phyloP scores from a whole-genome alignment of 116 monocot genomes.

The Cymodocea nodosa region DNA sequence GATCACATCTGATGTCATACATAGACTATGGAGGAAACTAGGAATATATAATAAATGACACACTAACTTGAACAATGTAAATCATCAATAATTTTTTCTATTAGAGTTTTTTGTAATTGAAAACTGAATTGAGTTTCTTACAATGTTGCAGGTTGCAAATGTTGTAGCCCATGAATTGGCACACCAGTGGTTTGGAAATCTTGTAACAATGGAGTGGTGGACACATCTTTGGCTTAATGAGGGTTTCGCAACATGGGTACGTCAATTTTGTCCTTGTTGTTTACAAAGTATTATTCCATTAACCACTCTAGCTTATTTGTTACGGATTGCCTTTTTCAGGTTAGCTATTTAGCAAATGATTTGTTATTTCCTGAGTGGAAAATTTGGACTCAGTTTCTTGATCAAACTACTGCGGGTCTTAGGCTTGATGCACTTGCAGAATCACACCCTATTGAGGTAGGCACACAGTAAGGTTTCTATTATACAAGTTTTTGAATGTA shows the following conservation, averaged over 20 bases:
- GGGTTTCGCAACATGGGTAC: conserved; percentile 99
- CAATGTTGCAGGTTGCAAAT: conserved; percentile 47
- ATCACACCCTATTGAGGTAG: conserved; percentile 99
- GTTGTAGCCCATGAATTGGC: conserved; percentile 98
- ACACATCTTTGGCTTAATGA: conserved; percentile 99
- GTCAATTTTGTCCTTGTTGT: not conserved
- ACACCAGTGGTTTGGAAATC: conserved; percentile 99
- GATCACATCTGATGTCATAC: no score
- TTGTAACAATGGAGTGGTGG: conserved; percentile 99
- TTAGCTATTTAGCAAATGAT: conserved; percentile 89
- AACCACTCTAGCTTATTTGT: no score
- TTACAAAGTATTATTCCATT: not conserved
- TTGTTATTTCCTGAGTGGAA: conserved; percentile 92
- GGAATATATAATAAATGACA: no score
- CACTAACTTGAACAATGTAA: not conserved
- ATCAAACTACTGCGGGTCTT: conserved; percentile 66
- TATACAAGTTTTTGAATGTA: no score
- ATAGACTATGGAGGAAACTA: no score
- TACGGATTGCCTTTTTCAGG: conserved; percentile 27
- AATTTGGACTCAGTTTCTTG: conserved; percentile 92
- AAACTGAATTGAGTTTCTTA: not conserved
- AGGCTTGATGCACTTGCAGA: conserved; percentile 86
- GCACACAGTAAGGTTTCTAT: no score
- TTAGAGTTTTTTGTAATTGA: not conserved
- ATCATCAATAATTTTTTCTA: not conserved